Conservation (phyloP, 1,139 yeast species). For the Ogataea hybrid region DNA sequence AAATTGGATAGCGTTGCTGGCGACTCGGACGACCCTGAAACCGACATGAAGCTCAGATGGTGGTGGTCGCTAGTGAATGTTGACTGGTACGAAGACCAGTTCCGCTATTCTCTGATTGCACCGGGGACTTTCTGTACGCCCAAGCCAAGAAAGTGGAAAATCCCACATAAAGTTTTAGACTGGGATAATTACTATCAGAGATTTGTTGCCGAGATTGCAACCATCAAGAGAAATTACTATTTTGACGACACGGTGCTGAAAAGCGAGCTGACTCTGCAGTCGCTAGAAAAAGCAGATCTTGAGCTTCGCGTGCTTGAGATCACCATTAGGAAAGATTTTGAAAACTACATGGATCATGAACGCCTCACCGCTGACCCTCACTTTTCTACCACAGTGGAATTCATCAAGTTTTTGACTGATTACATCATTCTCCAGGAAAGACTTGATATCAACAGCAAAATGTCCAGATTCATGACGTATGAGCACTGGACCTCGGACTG, state of each 20-base stretch:
- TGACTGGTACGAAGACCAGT: slow-evolving; percentile 38
- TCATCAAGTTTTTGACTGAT: slow-evolving; percentile 18
- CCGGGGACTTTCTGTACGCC: slow-evolving; percentile 31
- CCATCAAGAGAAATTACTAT: slow-evolving; percentile 25
- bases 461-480: slow-evolving; percentile 26
- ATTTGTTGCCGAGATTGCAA: slow-evolving; percentile 19
- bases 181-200: slow-evolving; percentile 25
- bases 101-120: slow-evolving; percentile 28
- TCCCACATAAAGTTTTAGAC: slow-evolving; percentile 12
- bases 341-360: slow-evolving; percentile 16
- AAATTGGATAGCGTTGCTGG: slow-evolving; percentile 28
- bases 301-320: slow-evolving; percentile 25
- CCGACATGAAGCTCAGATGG: slow-evolving; percentile 32
- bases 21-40: slow-evolving; percentile 21
- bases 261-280: slow-evolving; percentile 17
- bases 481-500: slow-evolving; percentile 25
- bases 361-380: slow-evolving; percentile 10
- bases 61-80: slow-evolving; percentile 37
- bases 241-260: slow-evolving; percentile 21
- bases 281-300: slow-evolving; percentile 24
- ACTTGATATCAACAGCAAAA: slow-evolving; percentile 28
- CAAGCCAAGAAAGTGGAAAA: slow-evolving; percentile 25
- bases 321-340: slow-evolving; percentile 20
- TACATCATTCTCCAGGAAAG: slow-evolving; percentile 23
- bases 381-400: slow-evolving; percentile 14